Percentiles rank a stretch among this genome's conserved stretches.
Conservation (phyloP, 768 basidiomycete species). For the Omphalotus guepiniiformis region DNA sequence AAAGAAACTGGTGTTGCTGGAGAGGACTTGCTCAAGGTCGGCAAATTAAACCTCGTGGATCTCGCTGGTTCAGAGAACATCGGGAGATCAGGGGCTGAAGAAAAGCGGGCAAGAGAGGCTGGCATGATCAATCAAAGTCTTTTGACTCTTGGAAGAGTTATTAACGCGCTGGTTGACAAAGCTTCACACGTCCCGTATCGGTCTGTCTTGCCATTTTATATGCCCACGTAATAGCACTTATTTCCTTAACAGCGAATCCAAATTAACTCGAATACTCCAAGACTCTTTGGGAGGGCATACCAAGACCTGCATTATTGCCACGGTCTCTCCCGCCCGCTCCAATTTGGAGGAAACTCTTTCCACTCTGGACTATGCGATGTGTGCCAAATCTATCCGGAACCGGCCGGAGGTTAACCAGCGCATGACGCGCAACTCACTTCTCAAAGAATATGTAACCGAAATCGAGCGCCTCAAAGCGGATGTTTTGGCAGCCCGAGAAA, state of each 20-base stretch:
- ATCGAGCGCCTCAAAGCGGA: constrained; percentile 92
- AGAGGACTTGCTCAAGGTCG: constrained; percentile 88
- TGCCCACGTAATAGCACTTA: background rate
- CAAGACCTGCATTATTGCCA: constrained; percentile 97
- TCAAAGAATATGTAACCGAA: constrained; percentile 92
- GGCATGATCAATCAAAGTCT: constrained; percentile 99
- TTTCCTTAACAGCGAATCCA: constrained; percentile 76
- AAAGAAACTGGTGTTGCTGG: constrained; percentile 77
- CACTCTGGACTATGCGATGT: constrained; percentile 93
- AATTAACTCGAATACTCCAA: constrained; percentile 94
- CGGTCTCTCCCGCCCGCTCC: constrained; percentile 87
- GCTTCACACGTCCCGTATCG: constrained; percentile 92
- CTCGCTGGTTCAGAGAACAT: constrained; percentile 98
- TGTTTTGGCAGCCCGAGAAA: constrained; percentile 86
- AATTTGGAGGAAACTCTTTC: constrained; percentile 98
- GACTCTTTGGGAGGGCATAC: constrained; percentile 98
- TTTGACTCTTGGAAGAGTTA: constrained; percentile 94
- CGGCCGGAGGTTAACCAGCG: constrained; percentile 94
- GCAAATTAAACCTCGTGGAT: constrained; percentile 96
- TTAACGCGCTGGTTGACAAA: constrained; percentile 92
- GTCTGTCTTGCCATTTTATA: constrained; percentile 33
- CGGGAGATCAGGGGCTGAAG: constrained; percentile 91
- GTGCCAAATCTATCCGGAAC: constrained; percentile 93
- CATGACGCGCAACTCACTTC: constrained; percentile 85
- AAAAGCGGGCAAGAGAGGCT: constrained; percentile 92